Conservation (phyloP, 371 early-diverging fungal genomes). For the Actinomucor elegans region DNA sequence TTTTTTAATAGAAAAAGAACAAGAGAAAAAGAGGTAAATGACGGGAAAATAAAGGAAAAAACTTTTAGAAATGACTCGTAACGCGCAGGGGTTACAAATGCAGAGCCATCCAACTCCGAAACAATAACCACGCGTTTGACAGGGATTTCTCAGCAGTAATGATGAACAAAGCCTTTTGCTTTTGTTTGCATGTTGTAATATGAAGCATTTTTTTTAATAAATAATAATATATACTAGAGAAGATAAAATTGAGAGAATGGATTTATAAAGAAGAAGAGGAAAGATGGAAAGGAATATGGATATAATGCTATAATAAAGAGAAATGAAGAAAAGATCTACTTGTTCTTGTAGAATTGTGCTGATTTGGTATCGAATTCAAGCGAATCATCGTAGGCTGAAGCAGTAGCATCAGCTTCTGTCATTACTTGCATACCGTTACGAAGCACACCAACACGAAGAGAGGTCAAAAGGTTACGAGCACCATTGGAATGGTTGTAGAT, state of each 20-base stretch:
- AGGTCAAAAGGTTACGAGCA: conserved; percentile 77
- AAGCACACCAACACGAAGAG: conserved; percentile 72
- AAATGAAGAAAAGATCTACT: conserved; percentile 2
- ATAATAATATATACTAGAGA: conserved; percentile 7
- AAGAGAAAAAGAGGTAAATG: conserved; percentile 4
- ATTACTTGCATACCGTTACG: conserved; percentile 57
- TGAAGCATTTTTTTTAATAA: no score
- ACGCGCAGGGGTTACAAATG: background rate
- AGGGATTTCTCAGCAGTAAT: no score
- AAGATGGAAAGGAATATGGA: background rate
- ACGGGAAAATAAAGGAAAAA: conserved; percentile 16
- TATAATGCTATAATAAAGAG: conserved; percentile 3
- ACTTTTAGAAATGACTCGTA: background rate
- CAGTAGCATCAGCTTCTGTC: conserved; percentile 28
- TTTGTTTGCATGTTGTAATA: no score
- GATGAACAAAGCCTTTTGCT: no score
- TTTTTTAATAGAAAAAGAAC: conserved; percentile 1
- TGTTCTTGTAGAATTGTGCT: conserved; percentile 27
- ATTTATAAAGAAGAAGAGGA: background rate
- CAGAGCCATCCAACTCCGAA: no score
- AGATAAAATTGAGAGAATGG: conserved; percentile 5
- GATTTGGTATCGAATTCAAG: conserved; percentile 25
- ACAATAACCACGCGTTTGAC: background rate
- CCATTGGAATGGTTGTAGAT: conserved; percentile 86
- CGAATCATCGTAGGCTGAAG: conserved; percentile 18